phyloP scores from a whole-genome alignment of 192 early-diverging fungal genomes.

The Coemansia asiatica region DNA sequence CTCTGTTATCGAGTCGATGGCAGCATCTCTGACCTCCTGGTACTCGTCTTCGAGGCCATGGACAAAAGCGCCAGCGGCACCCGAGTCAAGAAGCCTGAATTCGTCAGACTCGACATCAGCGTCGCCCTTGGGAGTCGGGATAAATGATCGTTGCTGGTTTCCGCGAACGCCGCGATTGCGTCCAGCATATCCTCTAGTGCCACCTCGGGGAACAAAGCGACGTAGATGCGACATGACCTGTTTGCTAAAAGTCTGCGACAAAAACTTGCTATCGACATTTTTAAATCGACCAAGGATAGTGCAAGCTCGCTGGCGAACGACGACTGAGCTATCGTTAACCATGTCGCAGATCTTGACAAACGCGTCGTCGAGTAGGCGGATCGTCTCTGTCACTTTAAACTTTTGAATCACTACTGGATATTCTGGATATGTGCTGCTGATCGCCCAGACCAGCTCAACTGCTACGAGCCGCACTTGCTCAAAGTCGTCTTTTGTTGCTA shows the following conservation, averaged over 20 bases:
- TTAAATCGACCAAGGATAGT: conserved; percentile 65
- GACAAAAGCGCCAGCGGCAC: conserved; percentile 91
- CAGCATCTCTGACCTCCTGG: conserved; percentile 79
- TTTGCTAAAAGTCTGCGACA: conserved; percentile 77
- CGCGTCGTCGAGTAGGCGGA: conserved; percentile 68
- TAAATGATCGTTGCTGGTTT: conserved; percentile 27
- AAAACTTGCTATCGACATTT: conserved; percentile 58
- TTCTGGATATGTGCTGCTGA: conserved; percentile 57
- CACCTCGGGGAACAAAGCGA: conserved; percentile 26
- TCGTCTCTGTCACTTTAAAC: conserved; percentile 18
- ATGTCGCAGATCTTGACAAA: conserved; percentile 82
- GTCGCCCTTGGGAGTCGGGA: conserved; percentile 69
- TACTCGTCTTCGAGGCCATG: conserved; percentile 96
- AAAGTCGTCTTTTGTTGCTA: conserved; percentile 67
- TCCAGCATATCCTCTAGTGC: conserved; percentile 22
- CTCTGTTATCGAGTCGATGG: conserved; percentile 83
- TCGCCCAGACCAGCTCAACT: conserved; percentile 65
- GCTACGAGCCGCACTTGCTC: conserved; percentile 73
- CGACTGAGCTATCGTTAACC: conserved; percentile 71
- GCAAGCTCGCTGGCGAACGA: conserved; percentile 74
- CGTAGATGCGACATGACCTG: conserved; percentile 72
- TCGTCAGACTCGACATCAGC: conserved; percentile 68
- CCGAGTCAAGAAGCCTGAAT: conserved; percentile 71
- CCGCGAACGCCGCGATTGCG: conserved; percentile 17
- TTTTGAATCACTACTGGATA: conserved; percentile 45